A percentile compares a stretch with the other conserved stretches of the same genome.
Conservation (phyloP, 352 stramenopile genomes). For the Phytophthora fragariaefolia region DNA sequence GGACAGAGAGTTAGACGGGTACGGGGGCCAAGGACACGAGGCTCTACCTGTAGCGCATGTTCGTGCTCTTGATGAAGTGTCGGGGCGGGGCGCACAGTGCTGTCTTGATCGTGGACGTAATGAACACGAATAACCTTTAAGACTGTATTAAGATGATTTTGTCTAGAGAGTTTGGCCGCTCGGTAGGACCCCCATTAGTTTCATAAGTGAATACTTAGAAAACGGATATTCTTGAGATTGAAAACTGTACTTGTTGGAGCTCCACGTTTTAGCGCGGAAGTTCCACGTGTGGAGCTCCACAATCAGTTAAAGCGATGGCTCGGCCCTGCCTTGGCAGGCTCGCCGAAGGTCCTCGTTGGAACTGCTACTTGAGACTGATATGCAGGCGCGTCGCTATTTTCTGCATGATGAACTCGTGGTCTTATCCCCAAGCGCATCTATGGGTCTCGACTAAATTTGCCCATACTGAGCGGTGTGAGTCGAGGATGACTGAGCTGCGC, state of each 20-base stretch:
- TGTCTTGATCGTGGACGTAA: neutral
- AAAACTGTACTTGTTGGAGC: neutral
- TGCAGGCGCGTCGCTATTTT: constrained; percentile 13
- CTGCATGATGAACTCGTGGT: constrained; percentile 15
- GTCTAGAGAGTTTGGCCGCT: too few species aligned
- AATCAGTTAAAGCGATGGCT: too few species aligned
- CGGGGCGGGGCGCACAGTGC: neutral
- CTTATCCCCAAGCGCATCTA: constrained; percentile 21
- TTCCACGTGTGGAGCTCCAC: too few species aligned
- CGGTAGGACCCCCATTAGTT: too few species aligned
- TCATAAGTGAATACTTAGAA: too few species aligned
- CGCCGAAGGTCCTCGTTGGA: neutral
- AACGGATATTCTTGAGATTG: too few species aligned
- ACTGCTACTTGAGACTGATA: neutral
- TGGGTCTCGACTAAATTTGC: constrained; percentile 10
- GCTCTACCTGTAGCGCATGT: constrained; percentile 19
- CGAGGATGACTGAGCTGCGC: too few species aligned
- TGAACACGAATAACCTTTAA: too few species aligned
- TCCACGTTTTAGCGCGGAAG: neutral
- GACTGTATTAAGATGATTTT: too few species aligned
- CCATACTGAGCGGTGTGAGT: neutral
- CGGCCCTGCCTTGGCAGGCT: neutral
- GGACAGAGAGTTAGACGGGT: neutral
- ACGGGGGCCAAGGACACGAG: neutral
- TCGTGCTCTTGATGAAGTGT: neutral